Base-by-base conservation (phyloP, 2,329 filamentous ascomycete species). In the Pseudocercospora fijiensis region DNA sequence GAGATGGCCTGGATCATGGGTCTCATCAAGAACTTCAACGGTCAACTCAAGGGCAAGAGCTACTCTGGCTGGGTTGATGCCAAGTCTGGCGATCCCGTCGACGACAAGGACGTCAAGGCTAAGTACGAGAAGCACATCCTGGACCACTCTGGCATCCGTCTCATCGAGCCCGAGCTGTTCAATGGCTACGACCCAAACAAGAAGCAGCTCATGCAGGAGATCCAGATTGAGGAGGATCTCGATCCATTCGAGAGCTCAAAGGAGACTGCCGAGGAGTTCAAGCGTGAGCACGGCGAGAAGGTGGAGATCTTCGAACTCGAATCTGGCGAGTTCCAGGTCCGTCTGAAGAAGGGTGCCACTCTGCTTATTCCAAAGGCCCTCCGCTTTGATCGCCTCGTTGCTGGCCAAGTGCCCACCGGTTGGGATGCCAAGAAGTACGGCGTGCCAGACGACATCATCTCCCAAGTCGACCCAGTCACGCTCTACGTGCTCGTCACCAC, bases 1-100 rank as follows among this genome's bases (percentile, higher is more conserved):
- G 95, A 99, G 80, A 99, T 99, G 95, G 93, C 95, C 30, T 99
- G 95, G 95, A 92, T 99, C 78, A 99, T 98, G 94, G 95, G 95
- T 75, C 87, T 98, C 65, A 98, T 99, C 83, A 97, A 94, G 85
- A 96, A 99, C 79, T 91, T 96, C 83, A 98, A 98, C 72, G 95
- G 95, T 18, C 88, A 89, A 30, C 87, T 99, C 77, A 99, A 99
- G 83, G 95, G 95, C 77, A 90, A 96, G 82, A 90, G 90, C 69
- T 98, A 99, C 81, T 92, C 94, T 70, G 95, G 95, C 71, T 99
- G 91, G 92, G 91, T 99, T 64, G 95, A 99, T 75, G 85, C 88
- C 76, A 98, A 98, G 86, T 89, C 91, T 60, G 91, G 91, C 49
- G 94, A 98, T 64, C 95, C 95, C 7, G 92, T 99, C 27, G 94